Base-by-base conservation (phyloP, 1,284 basidiomycete genomes). In the Malassezia nana region DNA sequence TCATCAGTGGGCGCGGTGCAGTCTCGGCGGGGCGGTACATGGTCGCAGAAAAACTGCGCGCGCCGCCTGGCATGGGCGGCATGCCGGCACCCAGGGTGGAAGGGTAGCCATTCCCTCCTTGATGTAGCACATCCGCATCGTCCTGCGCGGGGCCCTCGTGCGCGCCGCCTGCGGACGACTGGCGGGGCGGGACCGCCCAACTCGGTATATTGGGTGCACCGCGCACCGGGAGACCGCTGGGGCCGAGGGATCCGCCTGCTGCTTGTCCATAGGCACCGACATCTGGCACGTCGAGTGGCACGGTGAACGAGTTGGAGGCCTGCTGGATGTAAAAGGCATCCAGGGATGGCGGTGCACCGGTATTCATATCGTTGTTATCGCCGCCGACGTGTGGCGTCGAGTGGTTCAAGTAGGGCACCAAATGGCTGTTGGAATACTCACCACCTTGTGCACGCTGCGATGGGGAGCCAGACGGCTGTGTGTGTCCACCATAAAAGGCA, bases 321-420 rank as follows among this genome's bases (percentile, higher is more conserved):
- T 56, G 54, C 45, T 56, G 54, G 24, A 56, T 56, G 31, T 56
- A 56, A 13, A 56, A 56, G 3, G 54, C 54, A 16, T 56, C 54
- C 6, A 56, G 40, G n/a, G 42, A 16, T 13, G 54, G 43, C 10
- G 46, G 13, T 4, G 48, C 43, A 4, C 29, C 49, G 13, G 35
- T 12, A 29, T 49, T 49, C 28, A 51, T 50, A 13, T 56, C 54
- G 9, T 24, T 39, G 22, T 35, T n/a, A 12, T 56, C 54, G 31
- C 31, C 46, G 16, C 29, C 18, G 20, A 46, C 31, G 8, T 28
- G 28, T 18, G 43, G 20, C 16, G 43, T 6, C 12, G 50, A 43
- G 22, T 56, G 54, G 29, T 51, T 51, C 7, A 56, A 28, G 42
- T 56, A 56, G 3, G 54, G 49, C 6, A 51, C 43, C 8, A 46